phyloP scores from a whole-genome alignment of 2,329 filamentous ascomycete species.

The Graphilbum fragrans region DNA sequence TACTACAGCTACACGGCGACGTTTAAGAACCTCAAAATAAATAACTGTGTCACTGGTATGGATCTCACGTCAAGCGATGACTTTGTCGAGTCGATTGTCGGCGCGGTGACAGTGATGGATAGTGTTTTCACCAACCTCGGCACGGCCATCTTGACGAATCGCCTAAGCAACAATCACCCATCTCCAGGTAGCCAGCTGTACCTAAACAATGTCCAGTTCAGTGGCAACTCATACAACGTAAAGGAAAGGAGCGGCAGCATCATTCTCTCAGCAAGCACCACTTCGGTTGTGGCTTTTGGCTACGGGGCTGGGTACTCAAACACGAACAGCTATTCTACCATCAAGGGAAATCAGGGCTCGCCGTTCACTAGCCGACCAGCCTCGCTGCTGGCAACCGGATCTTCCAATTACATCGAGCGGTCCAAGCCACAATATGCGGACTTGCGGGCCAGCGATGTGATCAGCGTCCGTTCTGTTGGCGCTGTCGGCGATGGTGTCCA shows the following conservation, averaged over 20 bases:
- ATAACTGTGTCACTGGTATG: conserved; percentile 52
- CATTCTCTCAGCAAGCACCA: conserved; percentile 31
- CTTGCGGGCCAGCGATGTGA: conserved; percentile 43
- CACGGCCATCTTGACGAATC: too few species aligned
- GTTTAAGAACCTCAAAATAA: conserved; percentile 52
- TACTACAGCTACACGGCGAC: conserved; percentile 69
- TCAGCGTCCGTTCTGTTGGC: conserved; percentile 55
- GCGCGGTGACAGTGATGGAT: conserved; percentile 64
- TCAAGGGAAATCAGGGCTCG: conserved; percentile 30
- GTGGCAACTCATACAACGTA: too few species aligned
- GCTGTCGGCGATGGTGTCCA: conserved; percentile 60
- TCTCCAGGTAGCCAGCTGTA: too few species aligned
- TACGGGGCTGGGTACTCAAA: conserved; percentile 51
- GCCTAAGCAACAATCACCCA: too few species aligned
- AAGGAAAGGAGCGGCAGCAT: conserved; percentile 42
- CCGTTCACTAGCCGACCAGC: conserved; percentile 34
- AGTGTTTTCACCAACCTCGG: conserved; percentile 54
- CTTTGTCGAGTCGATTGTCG: conserved; percentile 35
- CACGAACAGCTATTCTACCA: conserved; percentile 38
- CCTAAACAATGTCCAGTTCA: too few species aligned
- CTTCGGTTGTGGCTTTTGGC: conserved; percentile 23
- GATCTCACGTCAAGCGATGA: conserved; percentile 44
- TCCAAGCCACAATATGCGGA: conserved; percentile 65
- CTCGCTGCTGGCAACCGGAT: conserved; percentile 35
- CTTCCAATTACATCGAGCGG: conserved; percentile 46